Evolutionary conservation across 1,284 basidiomycete species (phyloP), one percentile per base, ranked within the genome.

Genomic region (Boletus semigastroideus): DNA sequence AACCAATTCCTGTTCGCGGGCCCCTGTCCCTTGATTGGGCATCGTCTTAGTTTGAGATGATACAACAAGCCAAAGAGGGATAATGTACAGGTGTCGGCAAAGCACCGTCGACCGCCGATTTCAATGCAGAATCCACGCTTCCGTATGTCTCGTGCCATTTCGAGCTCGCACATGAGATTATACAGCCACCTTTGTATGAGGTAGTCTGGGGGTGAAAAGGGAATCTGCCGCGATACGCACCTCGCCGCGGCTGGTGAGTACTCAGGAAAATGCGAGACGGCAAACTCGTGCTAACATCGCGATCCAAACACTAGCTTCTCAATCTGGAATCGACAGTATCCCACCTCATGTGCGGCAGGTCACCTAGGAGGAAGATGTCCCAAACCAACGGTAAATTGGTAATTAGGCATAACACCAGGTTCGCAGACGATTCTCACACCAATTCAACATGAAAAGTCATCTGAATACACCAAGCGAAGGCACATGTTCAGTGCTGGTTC

Each of bases 401-500:
- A 60, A 60, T 62, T 49, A 19, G 40, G 19, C 30, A 20, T 33
- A 40, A 34, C 22, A 27, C 37, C 39, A 53, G 43, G 43, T 22
- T 30, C 38, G 44, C 28, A 17, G 51, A 44, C 40, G 38, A 41
- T 59, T 38, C 33, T 52, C 42, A 44, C 44, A 45, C 34, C 36
- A 3, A 49, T 51, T 22, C 47, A 55, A 46, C 51, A 45, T 42
- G 52, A 46, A 50, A 52, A 10, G 30, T 13, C 46, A 44, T 40
- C 54, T 58, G 52, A 55, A 52, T 46, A 16, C n/a, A 36, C 42
- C 28, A 20, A 51, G 46, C 33, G 43, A 49, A 49, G 42, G 52
- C 51, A 55, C 54, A 56, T 53, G 60, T 48, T 63, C 52, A 67
- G 49, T 22, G 22, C 31, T 57, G 50, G 28, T 59, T 46, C 55